Evolutionary conservation across 306 rosid genomes (phyloP).

Genomic region (Hippophae rhamnoides): DNA sequence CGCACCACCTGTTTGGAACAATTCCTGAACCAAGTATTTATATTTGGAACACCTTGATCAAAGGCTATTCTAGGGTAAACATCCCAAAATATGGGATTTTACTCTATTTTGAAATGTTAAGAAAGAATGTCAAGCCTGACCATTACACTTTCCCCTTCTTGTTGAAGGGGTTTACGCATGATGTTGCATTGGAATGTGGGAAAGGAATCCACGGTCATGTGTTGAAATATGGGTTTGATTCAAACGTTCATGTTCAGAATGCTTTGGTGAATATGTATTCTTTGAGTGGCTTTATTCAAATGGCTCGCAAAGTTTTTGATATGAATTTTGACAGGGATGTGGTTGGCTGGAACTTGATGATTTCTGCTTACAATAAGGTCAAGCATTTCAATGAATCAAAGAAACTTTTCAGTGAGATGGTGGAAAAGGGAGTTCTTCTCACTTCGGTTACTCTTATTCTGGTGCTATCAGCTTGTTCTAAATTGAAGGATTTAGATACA

Average conservation of each 20-base stretch:
- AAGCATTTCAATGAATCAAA: conserved; percentile 49
- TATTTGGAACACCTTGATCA: conserved; percentile 67
- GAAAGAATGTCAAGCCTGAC: conserved; percentile 44
- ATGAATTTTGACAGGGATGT: conserved; percentile 50
- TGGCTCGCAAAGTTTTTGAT: conserved; percentile 51
- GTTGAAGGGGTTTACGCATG: conserved; percentile 49
- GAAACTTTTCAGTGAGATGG: conserved; percentile 58
- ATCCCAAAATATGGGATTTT: conserved; percentile 40
- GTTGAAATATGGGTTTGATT: conserved; percentile 50
- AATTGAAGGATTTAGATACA: conserved; percentile 54
- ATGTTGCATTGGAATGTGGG: conserved; percentile 35
- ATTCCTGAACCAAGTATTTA: conserved; percentile 55
- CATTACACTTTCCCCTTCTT: conserved; percentile 64
- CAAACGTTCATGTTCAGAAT: conserved; percentile 61
- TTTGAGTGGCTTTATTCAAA: conserved; percentile 41
- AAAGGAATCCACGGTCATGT: conserved; percentile 53
- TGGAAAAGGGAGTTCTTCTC: conserved; percentile 43
- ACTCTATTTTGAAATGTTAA: conserved; percentile 50
- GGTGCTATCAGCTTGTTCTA: conserved; percentile 74
- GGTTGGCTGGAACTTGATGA: conserved; percentile 65
- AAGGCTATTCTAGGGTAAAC: conserved; percentile 50
- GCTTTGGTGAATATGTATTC: conserved; percentile 57
- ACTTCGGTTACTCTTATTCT: conserved; percentile 64
- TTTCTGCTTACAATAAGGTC: conserved; percentile 64
- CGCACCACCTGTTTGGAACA: conserved; percentile 52